Conservation (phyloP, 2,329 filamentous ascomycete species). For the Trichoderma simmonsii region DNA sequence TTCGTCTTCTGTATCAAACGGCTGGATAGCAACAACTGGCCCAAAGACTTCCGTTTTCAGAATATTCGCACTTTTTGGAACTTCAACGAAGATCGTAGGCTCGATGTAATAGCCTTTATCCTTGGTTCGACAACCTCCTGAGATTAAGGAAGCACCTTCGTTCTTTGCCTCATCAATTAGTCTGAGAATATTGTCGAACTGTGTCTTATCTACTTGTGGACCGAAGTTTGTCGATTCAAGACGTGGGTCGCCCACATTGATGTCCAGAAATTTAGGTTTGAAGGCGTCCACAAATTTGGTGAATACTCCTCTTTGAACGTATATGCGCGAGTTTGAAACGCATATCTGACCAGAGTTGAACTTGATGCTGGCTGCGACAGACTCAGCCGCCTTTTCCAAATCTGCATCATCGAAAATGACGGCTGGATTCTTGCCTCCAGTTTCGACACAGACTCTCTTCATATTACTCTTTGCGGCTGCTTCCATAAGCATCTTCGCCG, state of each 20-base stretch:
- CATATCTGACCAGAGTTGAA: conserved; percentile 60
- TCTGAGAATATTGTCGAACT: conserved; percentile 60
- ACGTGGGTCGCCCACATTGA: conserved; percentile 31
- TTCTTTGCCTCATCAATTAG: conserved; percentile 44
- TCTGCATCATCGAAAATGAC: conserved; percentile 60
- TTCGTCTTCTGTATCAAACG: conserved; percentile 29
- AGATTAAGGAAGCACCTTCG: conserved; percentile 20
- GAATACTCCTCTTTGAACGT: conserved; percentile 55
- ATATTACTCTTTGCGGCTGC: conserved; percentile 54
- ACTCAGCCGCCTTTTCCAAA: conserved; percentile 59
- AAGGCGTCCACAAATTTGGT: conserved; percentile 60
- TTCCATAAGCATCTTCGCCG: conserved; percentile 66
- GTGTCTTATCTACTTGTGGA: conserved; percentile 54
- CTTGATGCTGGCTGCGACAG: conserved; percentile 37
- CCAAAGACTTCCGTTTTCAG: conserved; percentile 33
- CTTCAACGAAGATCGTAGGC: conserved; percentile 32
- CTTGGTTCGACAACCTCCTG: conserved; percentile 19
- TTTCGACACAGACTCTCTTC: conserved; percentile 59
- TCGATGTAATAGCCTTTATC: conserved; percentile 28
- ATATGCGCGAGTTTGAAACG: conserved; percentile 54
- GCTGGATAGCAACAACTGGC: conserved; percentile 28
- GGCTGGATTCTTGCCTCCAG: conserved; percentile 58
- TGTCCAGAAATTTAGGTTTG: conserved; percentile 51
- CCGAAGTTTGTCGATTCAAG: conserved; percentile 33
- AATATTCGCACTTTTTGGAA: conserved; percentile 26